phyloP scores from a whole-genome alignment of 768 basidiomycete species.

The Butyriboletus loyo region DNA sequence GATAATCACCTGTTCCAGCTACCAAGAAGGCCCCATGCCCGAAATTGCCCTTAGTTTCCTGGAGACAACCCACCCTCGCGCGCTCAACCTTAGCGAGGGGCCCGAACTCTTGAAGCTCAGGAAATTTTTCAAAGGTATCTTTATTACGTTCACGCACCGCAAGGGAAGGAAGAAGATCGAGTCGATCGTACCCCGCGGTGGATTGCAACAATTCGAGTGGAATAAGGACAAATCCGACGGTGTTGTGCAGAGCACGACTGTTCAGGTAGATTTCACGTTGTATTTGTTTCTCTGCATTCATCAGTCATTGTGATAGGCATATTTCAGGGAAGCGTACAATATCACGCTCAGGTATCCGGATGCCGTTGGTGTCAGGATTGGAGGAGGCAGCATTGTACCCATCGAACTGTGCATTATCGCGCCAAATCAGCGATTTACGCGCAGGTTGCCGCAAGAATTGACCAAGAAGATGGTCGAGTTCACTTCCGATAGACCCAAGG shows the following conservation, averaged over 20 bases:
- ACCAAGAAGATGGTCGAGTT: slow-evolving; percentile 44
- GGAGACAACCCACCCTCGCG: slow-evolving; percentile 23
- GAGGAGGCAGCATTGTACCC: slow-evolving; percentile 42
- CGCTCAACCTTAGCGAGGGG: slow-evolving; percentile 26
- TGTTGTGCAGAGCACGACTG: slow-evolving; percentile 27
- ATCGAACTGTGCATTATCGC: slow-evolving; percentile 46
- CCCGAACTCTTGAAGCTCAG: slow-evolving; percentile 33
- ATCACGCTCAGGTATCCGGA: slow-evolving; percentile 31
- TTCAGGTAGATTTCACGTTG: slow-evolving; percentile 34
- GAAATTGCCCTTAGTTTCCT: slow-evolving; percentile 34
- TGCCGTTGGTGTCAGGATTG: slow-evolving; percentile 37
- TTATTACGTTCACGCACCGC: slow-evolving; percentile 31
- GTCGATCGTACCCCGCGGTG: slow-evolving; percentile 38
- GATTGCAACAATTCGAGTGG: slow-evolving; percentile 39
- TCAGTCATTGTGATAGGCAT: slow-evolving; percentile 34
- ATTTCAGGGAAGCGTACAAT: slow-evolving; percentile 37
- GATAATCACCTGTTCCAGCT: slow-evolving; percentile 15
- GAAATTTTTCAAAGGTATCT: slow-evolving; percentile 37
- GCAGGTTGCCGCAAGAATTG: slow-evolving; percentile 39
- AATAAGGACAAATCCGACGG: slow-evolving; percentile 24
- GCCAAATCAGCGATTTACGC: slow-evolving; percentile 48
- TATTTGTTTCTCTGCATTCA: not conserved
- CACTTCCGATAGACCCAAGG: slow-evolving; percentile 44
- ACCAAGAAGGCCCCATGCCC: slow-evolving; percentile 22
- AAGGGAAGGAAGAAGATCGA: slow-evolving; percentile 34